Evolutionary conservation across 306 rosid species (phyloP).

Genomic region (Gynostemma pentaphyllum): DNA sequence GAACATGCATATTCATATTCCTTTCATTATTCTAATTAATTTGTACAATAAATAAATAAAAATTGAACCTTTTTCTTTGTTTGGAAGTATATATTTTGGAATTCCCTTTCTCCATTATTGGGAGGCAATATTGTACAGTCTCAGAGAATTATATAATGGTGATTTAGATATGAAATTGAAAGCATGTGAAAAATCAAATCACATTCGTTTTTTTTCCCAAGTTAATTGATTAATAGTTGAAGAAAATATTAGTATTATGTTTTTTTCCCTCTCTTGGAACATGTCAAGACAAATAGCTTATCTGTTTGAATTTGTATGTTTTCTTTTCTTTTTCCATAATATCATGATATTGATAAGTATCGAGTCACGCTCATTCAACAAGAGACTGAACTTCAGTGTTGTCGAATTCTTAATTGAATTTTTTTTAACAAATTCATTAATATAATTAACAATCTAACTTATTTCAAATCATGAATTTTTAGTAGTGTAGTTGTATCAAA

Average conservation of each 20-base stretch:
- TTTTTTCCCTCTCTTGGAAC: not conserved
- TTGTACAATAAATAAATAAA: no score
- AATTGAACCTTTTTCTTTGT: no score
- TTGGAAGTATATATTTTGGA: constrained; percentile 5
- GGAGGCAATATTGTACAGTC: not conserved
- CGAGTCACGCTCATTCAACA: constrained; percentile 38
- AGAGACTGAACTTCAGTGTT: constrained; percentile 20
- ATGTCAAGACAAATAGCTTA: constrained; percentile 48
- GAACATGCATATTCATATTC: no score
- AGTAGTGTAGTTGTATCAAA: no score
- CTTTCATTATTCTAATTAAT: no score
- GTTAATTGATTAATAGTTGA: not conserved
- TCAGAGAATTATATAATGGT: not conserved
- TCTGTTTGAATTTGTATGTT: constrained; percentile 47
- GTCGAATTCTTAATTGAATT: constrained; percentile 27
- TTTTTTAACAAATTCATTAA: no score
- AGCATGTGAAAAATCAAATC: constrained; percentile 9
- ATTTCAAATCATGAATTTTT: no score
- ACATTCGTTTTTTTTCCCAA: not conserved
- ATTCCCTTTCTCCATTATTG: not conserved
- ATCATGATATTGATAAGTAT: constrained; percentile 32
- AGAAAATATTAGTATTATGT: constrained; percentile 1
- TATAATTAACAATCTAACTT: no score
- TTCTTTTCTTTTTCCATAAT: constrained; percentile 25
- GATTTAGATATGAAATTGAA: not conserved